A percentile compares a stretch with the other conserved stretches of the same genome.
Conservation (phyloP, 2,329 filamentous ascomycete species). For the Aspergillus piperis region DNA sequence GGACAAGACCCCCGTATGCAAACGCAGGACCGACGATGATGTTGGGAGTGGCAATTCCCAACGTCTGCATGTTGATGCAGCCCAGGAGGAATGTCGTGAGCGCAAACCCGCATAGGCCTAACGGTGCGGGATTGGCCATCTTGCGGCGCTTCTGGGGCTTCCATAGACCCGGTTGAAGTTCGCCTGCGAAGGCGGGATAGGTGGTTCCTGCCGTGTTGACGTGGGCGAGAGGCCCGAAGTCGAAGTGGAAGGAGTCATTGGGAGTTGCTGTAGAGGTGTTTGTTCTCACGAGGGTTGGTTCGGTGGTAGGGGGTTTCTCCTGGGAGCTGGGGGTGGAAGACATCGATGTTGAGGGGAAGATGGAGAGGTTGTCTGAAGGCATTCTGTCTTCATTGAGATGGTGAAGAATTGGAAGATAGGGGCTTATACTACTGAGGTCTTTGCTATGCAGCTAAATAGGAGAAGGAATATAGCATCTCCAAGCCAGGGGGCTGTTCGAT, state of each 20-base stretch:
- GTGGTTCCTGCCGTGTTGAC: constrained; percentile 38
- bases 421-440: not conserved
- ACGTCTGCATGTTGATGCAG: constrained; percentile 67
- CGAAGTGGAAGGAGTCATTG: not conserved
- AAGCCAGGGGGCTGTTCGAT: not conserved
- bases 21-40: constrained; percentile 68
- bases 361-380: not conserved
- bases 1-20: constrained; percentile 72
- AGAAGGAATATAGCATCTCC: not conserved
- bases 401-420: not conserved
- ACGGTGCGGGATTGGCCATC: constrained; percentile 72
- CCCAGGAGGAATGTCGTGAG: constrained; percentile 76
- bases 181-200: constrained; percentile 65
- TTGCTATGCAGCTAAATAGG: not conserved
- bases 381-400: not conserved
- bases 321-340: not conserved
- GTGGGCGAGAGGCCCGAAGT: constrained; percentile 47
- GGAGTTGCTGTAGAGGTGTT: not conserved
- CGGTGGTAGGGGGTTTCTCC: not conserved
- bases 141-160: constrained; percentile 61
- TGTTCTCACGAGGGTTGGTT: not conserved
- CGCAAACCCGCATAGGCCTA: constrained; percentile 72
- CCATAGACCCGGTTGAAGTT: constrained; percentile 67
- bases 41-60: constrained; percentile 59
- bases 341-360: not conserved